Evolutionary conservation across 1,139 yeast genomes (phyloP), one percentile per base, ranked within the genome.

Genomic region (Yamadazyma atmosphaerica): DNA sequence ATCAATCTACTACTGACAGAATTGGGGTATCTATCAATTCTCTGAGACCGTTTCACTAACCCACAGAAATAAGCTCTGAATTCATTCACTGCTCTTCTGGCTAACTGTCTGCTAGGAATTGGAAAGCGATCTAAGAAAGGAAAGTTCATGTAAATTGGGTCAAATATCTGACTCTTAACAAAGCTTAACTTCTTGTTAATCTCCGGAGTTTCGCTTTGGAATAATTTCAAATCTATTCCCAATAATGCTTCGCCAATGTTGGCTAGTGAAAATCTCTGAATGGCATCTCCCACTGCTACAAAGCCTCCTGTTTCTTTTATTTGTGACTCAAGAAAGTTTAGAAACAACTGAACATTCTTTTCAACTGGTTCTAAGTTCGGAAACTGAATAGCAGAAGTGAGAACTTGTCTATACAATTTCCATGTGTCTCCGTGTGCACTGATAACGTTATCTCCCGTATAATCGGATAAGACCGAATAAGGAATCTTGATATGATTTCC

Each of bases 401-500:
- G 52, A 14, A 73, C 53, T 3, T 56, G 56, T 42, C 86, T 60
- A 49, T 77, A 80, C 7, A 57, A 45, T 43, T 55, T 72, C 86
- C 86, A 80, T n/a, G 55, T 52, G 2, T 57, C 55, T 0, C 83
- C 83, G 51, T 78, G 82, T 1, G 84, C 76, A 48, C 84, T 78
- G 21, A 80, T 80, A 2, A 80, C 65, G 50, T 80, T 80, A 44
- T 79, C 84, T 0, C 86, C 86, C 0, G 84, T 77, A 46, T 80
- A 80, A 8, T 65, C 63, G 0, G 83, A 73, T 26, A 79, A 52
- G 1, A 79, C 76, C 6, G 83, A 70, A 40, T 74, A 64, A 0
- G 85, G 84, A 13, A 78, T 78, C 49, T 80, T 80, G 35, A 66
- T 61, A 26, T 79, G 83, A 42, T 80, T 80, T 0, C 86, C 86